Base-by-base conservation (phyloP, 768 basidiomycete species). In the Gymnopilus dilepis region DNA sequence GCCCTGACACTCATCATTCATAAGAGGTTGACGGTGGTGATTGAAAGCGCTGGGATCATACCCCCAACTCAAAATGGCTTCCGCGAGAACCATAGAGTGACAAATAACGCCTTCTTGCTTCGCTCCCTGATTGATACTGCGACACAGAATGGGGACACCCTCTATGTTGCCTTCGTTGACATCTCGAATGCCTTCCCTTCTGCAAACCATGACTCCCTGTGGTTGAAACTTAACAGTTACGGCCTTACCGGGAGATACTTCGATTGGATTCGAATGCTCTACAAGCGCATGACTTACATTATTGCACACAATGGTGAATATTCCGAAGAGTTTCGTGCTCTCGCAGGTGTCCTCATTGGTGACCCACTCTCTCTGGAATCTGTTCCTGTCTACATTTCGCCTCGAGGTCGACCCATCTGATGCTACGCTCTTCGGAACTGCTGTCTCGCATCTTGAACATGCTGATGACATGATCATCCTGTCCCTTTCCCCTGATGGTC, bases 1-100 rank as follows among this genome's bases (percentile, higher is more conserved):
- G 48, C 48, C 8, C 48, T 51, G 6, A 51, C 48, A 15, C 41
- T 42, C 41, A 51, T 51, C 4, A 51, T 51, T 15, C 48, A 51
- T 31, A 51, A 24, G 24, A 13, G 24, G 26, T n/a, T 51, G 22
- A 19, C 48, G 7, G 30, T 17, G 5, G 48, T 31, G 5, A 17
- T 51, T 24, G 48, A 51, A 24, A 26, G n/a, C 4, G 48, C 48
- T 7, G 24, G 24, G 21, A 13, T 51, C 26, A 7, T 51, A 8
- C 48, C 48, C 26, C 48, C 48, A 8, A 7, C 48, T 15, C 48
- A 51, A 24, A 51, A 51, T 24, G 48, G 48, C 30, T 51, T 51
- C 17, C 48, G 48, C 48, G 30, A 51, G 24, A 6, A 34, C 33
- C 12, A 12, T 34, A 6, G 33, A 6, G 33, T 34, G 6, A 6